These are phyloP conservation scores for Tolypocladium cylindrosporum DNA, from an alignment of 2,329 filamentous ascomycete genomes.

Conservation along the genomic window DNA sequence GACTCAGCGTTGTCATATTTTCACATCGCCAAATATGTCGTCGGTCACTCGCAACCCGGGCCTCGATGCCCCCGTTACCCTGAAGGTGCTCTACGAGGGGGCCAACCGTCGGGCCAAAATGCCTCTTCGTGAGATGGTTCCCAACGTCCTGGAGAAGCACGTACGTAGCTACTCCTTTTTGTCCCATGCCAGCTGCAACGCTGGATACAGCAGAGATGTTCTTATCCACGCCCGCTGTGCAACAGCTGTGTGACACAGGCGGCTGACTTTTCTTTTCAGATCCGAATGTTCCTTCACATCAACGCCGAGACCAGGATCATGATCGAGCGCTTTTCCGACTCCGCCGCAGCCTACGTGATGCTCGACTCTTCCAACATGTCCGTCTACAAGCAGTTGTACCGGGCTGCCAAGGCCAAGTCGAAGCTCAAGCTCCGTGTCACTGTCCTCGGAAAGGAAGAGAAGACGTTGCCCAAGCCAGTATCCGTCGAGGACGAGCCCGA, in stretches of 20 bases:
- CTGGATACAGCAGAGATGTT: not conserved
- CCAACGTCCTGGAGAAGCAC: constrained; percentile 67
- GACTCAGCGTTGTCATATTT: not conserved
- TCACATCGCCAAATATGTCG: constrained; percentile 14
- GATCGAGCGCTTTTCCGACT: constrained; percentile 94
- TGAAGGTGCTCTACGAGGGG: constrained; percentile 77
- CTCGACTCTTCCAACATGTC: constrained; percentile 68
- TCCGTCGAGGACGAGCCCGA: constrained; percentile 42
- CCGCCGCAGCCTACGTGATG: constrained; percentile 67
- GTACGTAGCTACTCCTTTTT: constrained; percentile 42
- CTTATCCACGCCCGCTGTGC: not conserved
- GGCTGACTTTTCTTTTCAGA: constrained; percentile 9
- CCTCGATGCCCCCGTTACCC: constrained; percentile 47
- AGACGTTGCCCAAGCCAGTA: constrained; percentile 27
- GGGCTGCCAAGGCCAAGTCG: constrained; percentile 93
- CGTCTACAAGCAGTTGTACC: constrained; percentile 94
- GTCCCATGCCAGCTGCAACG: not conserved
- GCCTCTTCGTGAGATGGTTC: constrained; percentile 72
- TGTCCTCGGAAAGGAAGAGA: constrained; percentile 24
- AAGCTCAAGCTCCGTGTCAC: constrained; percentile 85
- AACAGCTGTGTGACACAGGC: not conserved
- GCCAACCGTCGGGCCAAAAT: constrained; percentile 78
- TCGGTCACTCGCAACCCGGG: constrained; percentile 11
- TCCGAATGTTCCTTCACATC: constrained; percentile 26
- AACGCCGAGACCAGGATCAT: constrained; percentile 31